A percentile compares a stretch with the other conserved stretches of the same genome.
Evolutionary conservation across 441 rosid genomes (phyloP).

Genomic region (Geranium incanum): DNA sequence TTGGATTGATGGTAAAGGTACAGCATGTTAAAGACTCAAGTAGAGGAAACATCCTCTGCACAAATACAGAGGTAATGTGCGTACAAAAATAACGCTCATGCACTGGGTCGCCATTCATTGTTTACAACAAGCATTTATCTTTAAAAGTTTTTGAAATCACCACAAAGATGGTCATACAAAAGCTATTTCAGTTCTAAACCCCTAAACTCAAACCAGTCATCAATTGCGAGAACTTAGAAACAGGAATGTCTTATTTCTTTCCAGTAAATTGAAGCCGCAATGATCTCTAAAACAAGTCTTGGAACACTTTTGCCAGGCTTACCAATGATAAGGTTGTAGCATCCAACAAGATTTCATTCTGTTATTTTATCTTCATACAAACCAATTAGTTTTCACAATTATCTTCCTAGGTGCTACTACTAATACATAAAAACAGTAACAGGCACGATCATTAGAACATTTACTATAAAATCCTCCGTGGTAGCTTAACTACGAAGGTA

Average conservation of each 20-base stretch:
- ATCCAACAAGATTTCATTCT: background rate
- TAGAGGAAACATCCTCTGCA: background rate
- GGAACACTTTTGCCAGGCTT: background rate
- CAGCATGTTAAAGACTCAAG: background rate
- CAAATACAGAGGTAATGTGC: background rate
- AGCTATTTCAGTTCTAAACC: background rate
- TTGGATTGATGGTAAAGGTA: background rate
- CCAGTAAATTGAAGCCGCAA: background rate
- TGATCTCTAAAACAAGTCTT: background rate
- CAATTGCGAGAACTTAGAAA: background rate
- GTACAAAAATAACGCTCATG: background rate
- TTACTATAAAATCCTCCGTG: background rate
- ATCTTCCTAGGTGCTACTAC: background rate
- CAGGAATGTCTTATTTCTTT: background rate
- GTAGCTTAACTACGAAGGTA: background rate
- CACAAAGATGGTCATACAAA: background rate
- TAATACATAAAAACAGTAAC: background rate
- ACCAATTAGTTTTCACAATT: background rate
- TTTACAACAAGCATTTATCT: background rate
- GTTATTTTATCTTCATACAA: background rate
- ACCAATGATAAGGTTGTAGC: background rate
- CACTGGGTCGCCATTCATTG: background rate
- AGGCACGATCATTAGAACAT: background rate
- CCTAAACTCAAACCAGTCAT: slow-evolving; percentile 6
- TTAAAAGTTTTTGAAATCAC: background rate